Conservation (phyloP, 2,329 filamentous ascomycete species). For the Lasiodiplodia sp. region DNA sequence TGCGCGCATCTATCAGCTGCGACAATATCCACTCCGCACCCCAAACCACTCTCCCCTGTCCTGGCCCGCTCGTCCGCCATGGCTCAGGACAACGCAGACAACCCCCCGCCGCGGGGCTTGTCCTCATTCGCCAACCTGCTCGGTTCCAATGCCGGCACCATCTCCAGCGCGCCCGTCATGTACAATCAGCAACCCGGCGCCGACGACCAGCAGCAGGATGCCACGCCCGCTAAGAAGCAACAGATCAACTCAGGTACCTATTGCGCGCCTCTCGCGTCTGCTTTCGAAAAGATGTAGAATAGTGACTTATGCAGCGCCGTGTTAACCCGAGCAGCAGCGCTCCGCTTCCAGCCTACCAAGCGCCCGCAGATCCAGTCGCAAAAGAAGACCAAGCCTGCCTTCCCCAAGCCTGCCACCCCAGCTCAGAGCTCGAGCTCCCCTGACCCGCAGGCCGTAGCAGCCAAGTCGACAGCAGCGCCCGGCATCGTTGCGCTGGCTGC, state of each 20-base stretch:
- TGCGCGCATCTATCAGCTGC: conserved; percentile 15
- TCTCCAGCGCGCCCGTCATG: conserved; percentile 76
- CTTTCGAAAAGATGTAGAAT: conserved; percentile 34
- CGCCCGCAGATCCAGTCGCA: conserved; percentile 65
- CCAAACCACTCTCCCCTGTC: background rate
- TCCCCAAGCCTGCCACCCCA: conserved; percentile 57
- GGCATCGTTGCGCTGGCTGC: conserved; percentile 41
- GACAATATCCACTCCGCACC: conserved; percentile 1
- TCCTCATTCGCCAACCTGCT: conserved; percentile 88
- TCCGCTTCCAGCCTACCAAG: conserved; percentile 87
- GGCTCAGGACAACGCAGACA: conserved; percentile 27
- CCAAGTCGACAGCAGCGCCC: conserved; percentile 11
- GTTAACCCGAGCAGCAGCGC: conserved; percentile 36
- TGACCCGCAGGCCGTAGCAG: conserved; percentile 31
- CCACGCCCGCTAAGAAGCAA: conserved; percentile 61
- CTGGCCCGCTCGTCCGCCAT: conserved; percentile 19
- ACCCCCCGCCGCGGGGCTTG: conserved; percentile 46
- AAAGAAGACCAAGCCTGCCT: conserved; percentile 69
- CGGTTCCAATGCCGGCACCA: conserved; percentile 68
- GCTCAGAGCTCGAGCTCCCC: conserved; percentile 32
- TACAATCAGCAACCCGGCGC: conserved; percentile 63
- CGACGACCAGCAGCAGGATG: conserved; percentile 58
- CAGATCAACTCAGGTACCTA: conserved; percentile 68
- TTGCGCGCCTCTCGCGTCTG: conserved; percentile 35
- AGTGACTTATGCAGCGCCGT: conserved; percentile 29